A percentile compares a stretch with the other conserved stretches of the same genome.
These are phyloP conservation scores for Nothophoma quercina DNA, from an alignment of 2,329 filamentous ascomycete species.

Conservation along the genomic window DNA sequence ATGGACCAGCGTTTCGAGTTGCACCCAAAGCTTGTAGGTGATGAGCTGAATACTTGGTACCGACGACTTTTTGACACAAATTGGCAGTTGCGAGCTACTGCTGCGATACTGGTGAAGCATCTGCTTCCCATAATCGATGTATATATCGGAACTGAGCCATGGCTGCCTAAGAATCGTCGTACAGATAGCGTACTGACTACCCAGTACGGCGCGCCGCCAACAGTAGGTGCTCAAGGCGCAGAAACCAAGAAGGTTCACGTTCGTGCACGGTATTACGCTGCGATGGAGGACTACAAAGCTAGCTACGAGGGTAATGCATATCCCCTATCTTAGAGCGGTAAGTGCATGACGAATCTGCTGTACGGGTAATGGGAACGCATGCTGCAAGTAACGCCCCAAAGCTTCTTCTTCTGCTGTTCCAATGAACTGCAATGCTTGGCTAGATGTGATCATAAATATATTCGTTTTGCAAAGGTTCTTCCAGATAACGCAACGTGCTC, in stretches of 20 bases:
- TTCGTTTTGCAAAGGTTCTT: too few species aligned
- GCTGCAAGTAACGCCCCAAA: too few species aligned
- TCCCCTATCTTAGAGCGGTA: too few species aligned
- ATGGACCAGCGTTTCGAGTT: not conserved
- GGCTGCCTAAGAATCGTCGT: not conserved
- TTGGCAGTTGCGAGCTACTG: not conserved
- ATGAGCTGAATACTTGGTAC: not conserved
- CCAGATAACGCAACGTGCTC: too few species aligned
- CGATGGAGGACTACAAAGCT: too few species aligned
- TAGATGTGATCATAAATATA: too few species aligned
- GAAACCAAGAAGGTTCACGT: not conserved
- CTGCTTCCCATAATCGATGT: not conserved
- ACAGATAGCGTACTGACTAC: not conserved
- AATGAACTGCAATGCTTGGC: too few species aligned
- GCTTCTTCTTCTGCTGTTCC: too few species aligned
- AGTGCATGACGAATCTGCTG: too few species aligned
- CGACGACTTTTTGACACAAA: not conserved
- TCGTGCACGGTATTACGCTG: too few species aligned
- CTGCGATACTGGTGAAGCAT: not conserved
- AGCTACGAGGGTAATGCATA: constrained; percentile 1
- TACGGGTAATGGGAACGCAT: too few species aligned
- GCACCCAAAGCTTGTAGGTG: not conserved
- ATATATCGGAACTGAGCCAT: not conserved
- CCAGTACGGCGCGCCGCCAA: not conserved
- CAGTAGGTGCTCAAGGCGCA: not conserved